These are phyloP conservation scores for Dendrothele bispora DNA, from an alignment of 768 basidiomycete genomes.

Conservation along the genomic window DNA sequence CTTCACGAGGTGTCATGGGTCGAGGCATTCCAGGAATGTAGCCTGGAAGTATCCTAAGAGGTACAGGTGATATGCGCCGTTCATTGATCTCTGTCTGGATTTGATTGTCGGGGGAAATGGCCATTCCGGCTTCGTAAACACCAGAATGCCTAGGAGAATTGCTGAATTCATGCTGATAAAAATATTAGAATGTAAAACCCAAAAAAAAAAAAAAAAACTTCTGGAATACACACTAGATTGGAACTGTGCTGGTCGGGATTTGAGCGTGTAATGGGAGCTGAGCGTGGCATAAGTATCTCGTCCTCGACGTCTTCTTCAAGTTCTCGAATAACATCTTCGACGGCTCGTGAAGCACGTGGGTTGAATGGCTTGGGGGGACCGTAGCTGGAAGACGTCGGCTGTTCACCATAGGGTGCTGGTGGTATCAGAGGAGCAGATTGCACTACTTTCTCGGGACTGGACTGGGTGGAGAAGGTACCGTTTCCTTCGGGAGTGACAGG, in stretches of 20 bases:
- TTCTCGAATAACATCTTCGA: constrained; percentile 76
- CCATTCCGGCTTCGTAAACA: constrained; percentile 64
- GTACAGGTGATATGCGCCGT: constrained; percentile 60
- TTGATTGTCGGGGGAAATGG: constrained; percentile 66
- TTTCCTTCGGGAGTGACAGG: constrained; percentile 59
- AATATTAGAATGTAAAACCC: not conserved
- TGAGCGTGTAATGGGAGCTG: constrained; percentile 46
- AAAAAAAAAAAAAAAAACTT: not conserved
- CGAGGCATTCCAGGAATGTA: constrained; percentile 91
- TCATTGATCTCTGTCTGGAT: constrained; percentile 46
- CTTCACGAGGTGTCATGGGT: constrained; percentile 86
- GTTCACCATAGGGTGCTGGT: constrained; percentile 36
- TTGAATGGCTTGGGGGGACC: constrained; percentile 51
- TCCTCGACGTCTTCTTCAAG: constrained; percentile 77
- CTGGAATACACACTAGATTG: constrained; percentile 29
- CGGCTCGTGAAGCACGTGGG: constrained; percentile 67
- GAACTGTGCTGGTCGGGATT: constrained; percentile 31
- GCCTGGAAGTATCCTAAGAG: constrained; percentile 67
- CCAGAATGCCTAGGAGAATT: constrained; percentile 34
- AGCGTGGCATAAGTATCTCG: constrained; percentile 74
- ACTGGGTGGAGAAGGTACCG: constrained; percentile 34
- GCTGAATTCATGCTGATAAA: not conserved
- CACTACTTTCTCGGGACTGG: constrained; percentile 40
- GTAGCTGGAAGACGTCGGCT: constrained; percentile 37
- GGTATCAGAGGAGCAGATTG: constrained; percentile 43